phyloP scores from a whole-genome alignment of 768 basidiomycete species.

The Clavaria fumosa region DNA sequence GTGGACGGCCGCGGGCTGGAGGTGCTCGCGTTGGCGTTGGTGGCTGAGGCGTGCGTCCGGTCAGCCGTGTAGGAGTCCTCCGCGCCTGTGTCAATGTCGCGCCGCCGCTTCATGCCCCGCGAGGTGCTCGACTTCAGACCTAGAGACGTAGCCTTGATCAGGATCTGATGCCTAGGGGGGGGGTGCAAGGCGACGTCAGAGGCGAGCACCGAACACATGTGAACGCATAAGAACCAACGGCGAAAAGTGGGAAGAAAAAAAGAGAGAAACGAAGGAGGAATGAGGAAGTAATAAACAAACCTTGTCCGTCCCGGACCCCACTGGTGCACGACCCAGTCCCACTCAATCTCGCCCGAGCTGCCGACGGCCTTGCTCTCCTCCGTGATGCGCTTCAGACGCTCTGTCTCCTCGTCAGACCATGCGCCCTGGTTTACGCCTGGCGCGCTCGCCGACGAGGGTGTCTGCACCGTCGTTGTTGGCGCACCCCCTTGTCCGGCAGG shows the following conservation, averaged over 20 bases:
- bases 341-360: constrained; percentile 49
- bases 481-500: constrained; percentile 12
- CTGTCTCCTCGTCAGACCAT: constrained; percentile 69
- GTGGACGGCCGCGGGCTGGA: too few species aligned
- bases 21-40: too few species aligned
- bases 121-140: constrained; percentile 63
- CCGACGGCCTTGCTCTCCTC: constrained; percentile 43
- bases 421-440: constrained; percentile 44
- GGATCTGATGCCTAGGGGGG: constrained; percentile 65
- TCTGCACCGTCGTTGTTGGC: constrained; percentile 15
- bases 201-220: too few species aligned
- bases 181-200: too few species aligned
- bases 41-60: too few species aligned
- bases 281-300: constrained; percentile 30
- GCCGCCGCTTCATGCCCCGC: constrained; percentile 42
- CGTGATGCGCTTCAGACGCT: constrained; percentile 48
- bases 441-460: constrained; percentile 20
- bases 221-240: not conserved
- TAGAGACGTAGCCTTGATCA: constrained; percentile 66
- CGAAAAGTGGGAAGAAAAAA: not conserved
- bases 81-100: constrained; percentile 15
- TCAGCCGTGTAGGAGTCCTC: too few species aligned
- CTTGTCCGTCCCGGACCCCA: constrained; percentile 65
- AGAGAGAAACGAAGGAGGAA: not conserved
- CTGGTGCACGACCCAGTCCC: constrained; percentile 62